Percentiles rank a stretch among this genome's conserved stretches.
Conservation (phyloP, 805 yeast genomes). For the Metschnikowia continentalis region DNA sequence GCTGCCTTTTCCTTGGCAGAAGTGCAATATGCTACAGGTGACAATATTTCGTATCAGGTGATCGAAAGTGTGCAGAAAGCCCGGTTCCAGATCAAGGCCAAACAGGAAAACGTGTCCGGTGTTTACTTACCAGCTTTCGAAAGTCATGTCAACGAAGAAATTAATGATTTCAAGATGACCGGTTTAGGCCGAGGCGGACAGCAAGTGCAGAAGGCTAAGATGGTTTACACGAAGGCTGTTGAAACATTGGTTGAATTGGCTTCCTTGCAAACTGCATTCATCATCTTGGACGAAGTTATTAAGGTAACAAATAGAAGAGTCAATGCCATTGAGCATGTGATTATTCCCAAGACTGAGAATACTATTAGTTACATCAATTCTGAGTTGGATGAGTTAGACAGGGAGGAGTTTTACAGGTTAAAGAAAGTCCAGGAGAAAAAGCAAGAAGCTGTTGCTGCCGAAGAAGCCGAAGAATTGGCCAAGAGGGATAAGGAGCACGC, state of each 20-base stretch:
- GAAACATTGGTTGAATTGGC: slow-evolving; percentile 95
- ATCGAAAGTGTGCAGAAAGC: slow-evolving; percentile 91
- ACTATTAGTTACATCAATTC: slow-evolving; percentile 89
- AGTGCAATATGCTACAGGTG: slow-evolving; percentile 96
- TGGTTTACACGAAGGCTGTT: slow-evolving; percentile 92
- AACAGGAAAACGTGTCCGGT: slow-evolving; percentile 95
- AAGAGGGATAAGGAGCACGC: slow-evolving; percentile 15
- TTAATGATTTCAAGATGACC: slow-evolving; percentile 92
- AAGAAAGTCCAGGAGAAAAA: slow-evolving; percentile 96
- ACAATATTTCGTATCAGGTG: slow-evolving; percentile 90
- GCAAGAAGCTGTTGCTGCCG: slow-evolving; percentile 68
- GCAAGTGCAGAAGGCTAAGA: slow-evolving; percentile 91
- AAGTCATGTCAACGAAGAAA: slow-evolving; percentile 72
- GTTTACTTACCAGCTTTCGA: slow-evolving; percentile 92
- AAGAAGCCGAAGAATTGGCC: slow-evolving; percentile 48
- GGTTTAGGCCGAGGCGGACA: slow-evolving; percentile 99
- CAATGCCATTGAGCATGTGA: slow-evolving; percentile 96
- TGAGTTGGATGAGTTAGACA: slow-evolving; percentile 93
- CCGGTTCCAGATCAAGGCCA: slow-evolving; percentile 83
- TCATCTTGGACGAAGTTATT: slow-evolving; percentile 94
- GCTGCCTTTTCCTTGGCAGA: slow-evolving; percentile 97
- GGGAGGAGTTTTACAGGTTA: slow-evolving; percentile 95
- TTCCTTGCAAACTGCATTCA: slow-evolving; percentile 93
- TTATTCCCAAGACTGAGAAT: slow-evolving; percentile 95
- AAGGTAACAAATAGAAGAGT: slow-evolving; percentile 98